These are phyloP conservation scores for Debaryomyces fabryi DNA, from an alignment of 1,139 yeast genomes.

Conservation along the genomic window DNA sequence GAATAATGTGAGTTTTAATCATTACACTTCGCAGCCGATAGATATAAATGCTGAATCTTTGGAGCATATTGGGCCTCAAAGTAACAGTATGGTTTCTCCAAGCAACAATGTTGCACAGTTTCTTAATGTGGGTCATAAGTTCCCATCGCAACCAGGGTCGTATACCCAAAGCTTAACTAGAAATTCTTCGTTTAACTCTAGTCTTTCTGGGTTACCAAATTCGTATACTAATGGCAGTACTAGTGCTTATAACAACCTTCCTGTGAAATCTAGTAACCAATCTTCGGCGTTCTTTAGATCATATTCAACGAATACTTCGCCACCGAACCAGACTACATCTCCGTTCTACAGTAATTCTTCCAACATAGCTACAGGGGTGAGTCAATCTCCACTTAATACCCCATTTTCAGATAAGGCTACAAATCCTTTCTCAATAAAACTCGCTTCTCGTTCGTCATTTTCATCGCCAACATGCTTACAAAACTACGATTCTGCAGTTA, in stretches of 20 bases:
- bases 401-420: slow-evolving; percentile 12
- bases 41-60: slow-evolving; percentile 13
- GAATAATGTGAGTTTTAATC: not conserved
- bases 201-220: not conserved
- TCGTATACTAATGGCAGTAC: not conserved
- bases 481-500: slow-evolving; percentile 39
- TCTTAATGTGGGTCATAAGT: slow-evolving; percentile 8
- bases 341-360: not conserved
- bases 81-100: slow-evolving; percentile 8
- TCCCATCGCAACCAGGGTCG: slow-evolving; percentile 4
- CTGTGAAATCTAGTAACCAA: slow-evolving; percentile 7
- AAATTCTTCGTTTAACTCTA: not conserved
- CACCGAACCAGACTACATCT: slow-evolving; percentile 7
- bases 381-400: slow-evolving; percentile 12
- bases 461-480: slow-evolving; percentile 15
- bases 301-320: slow-evolving; percentile 21
- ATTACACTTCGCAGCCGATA: slow-evolving; percentile 17
- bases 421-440: slow-evolving; percentile 19
- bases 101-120: slow-evolving; percentile 12
- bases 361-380: not conserved
- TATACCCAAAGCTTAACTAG: not conserved
- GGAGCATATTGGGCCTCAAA: not conserved
- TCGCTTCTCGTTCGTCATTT: slow-evolving; percentile 18
- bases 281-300: slow-evolving; percentile 12
- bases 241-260: slow-evolving; percentile 1